Evolutionary conservation across 352 stramenopile genomes (phyloP).

Genomic region (Sclerospora graminicola): DNA sequence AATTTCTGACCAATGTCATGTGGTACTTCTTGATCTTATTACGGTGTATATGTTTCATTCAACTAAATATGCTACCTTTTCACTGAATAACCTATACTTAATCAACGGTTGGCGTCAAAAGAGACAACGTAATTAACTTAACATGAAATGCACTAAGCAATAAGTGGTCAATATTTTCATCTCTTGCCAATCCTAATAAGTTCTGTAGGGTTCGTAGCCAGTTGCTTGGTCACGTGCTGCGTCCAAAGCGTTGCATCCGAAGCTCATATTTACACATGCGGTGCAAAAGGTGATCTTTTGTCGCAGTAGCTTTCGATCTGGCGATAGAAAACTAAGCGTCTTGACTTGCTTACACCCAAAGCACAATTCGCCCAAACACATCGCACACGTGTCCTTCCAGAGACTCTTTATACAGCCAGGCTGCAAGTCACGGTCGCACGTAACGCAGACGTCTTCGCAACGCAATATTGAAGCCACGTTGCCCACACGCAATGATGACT

Average conservation of each 20-base stretch:
- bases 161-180: too few relatives aligned
- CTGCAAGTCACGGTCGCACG: constrained; percentile 10
- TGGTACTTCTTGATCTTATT: too few relatives aligned
- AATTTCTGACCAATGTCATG: too few relatives aligned
- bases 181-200: too few relatives aligned
- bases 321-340: constrained; percentile 25
- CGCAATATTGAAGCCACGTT: neutral
- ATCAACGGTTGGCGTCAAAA: too few relatives aligned
- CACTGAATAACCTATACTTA: too few relatives aligned
- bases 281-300: constrained; percentile 13
- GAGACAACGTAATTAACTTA: too few relatives aligned
- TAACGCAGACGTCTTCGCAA: constrained; percentile 10
- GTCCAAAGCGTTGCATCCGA: constrained; percentile 9
- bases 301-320: constrained; percentile 11
- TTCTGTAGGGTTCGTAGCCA: constrained; percentile 3
- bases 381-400: constrained; percentile 11
- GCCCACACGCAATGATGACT: constrained; percentile 1
- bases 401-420: constrained; percentile 6
- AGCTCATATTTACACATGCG: constrained; percentile 7
- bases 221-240: constrained; percentile 10
- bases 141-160: too few relatives aligned
- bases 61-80: too few relatives aligned
- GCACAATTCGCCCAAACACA: constrained; percentile 23
- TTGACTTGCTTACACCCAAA: constrained; percentile 21
- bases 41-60: too few relatives aligned